Conservation (phyloP, 805 yeast genomes). For the Spathaspora girioi region DNA sequence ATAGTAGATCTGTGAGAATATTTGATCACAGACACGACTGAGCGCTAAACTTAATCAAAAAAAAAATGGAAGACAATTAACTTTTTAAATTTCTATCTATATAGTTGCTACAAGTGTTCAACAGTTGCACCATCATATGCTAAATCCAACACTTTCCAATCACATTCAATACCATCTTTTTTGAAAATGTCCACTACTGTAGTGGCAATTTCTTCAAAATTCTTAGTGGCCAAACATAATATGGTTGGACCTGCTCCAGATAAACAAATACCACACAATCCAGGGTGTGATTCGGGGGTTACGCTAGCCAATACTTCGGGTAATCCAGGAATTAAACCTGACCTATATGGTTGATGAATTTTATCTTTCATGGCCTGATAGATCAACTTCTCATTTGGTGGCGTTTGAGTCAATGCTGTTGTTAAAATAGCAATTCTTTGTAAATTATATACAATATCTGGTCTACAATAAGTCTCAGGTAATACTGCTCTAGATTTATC, state of each 20-base stretch:
- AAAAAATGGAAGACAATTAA: neutral
- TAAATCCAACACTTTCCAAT: constrained; percentile 79
- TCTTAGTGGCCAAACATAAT: constrained; percentile 84
- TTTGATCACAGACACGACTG: too few relatives aligned
- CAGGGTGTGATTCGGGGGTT: constrained; percentile 78
- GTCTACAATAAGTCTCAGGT: constrained; percentile 72
- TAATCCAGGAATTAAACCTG: constrained; percentile 87
- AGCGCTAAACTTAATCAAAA: too few relatives aligned
- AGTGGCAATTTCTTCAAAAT: constrained; percentile 77
- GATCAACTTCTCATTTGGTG: constrained; percentile 79
- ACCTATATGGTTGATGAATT: constrained; percentile 96
- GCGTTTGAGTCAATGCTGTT: constrained; percentile 80
- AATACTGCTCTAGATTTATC: constrained; percentile 88
- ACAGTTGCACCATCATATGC: constrained; percentile 86
- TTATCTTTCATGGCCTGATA: constrained; percentile 96
- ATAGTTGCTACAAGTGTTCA: constrained; percentile 6
- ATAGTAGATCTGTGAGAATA: too few relatives aligned
- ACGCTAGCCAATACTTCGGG: constrained; percentile 73
- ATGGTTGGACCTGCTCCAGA: constrained; percentile 99
- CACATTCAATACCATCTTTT: constrained; percentile 63
- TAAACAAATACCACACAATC: constrained; percentile 88
- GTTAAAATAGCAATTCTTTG: constrained; percentile 93
- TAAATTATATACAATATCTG: constrained; percentile 86
- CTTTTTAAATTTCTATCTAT: neutral
- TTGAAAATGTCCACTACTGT: constrained; percentile 70